Conservation (phyloP, 441 rosid species). For the Arabidopsis hybrid region DNA sequence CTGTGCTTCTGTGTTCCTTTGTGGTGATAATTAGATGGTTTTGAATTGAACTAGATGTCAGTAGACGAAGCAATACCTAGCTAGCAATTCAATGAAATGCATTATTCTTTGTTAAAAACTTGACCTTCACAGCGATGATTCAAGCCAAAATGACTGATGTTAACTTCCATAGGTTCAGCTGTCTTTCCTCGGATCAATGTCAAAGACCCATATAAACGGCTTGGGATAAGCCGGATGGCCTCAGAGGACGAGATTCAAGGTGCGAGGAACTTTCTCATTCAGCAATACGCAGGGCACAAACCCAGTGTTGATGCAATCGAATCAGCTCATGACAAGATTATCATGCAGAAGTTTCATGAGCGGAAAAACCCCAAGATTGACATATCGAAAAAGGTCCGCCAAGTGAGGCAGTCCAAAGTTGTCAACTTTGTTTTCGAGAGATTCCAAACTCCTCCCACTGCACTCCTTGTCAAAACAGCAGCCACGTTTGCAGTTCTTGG, state of each 20-base stretch:
- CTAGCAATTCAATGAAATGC: background rate
- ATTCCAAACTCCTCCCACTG: constrained; percentile 80
- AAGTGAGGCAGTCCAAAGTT: constrained; percentile 73
- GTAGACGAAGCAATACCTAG: background rate
- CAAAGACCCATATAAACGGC: constrained; percentile 87
- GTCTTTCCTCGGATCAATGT: constrained; percentile 86
- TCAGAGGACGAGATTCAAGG: constrained; percentile 95
- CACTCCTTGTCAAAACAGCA: constrained; percentile 68
- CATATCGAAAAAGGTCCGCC: constrained; percentile 73
- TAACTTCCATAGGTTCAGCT: constrained; percentile 52
- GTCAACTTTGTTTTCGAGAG: constrained; percentile 75
- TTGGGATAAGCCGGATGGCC: constrained; percentile 94
- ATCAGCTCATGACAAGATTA: constrained; percentile 91
- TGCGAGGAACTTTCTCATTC: constrained; percentile 88
- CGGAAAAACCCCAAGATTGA: constrained; percentile 88
- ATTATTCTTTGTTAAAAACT: background rate
- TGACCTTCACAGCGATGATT: background rate
- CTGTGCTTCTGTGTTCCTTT: background rate
- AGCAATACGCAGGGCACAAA: constrained; percentile 80
- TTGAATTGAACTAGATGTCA: constrained; percentile 2
- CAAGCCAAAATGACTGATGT: constrained; percentile 16
- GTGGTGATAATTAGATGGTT: constrained; percentile 19
- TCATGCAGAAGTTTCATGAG: constrained; percentile 94
- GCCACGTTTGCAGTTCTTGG: constrained; percentile 75
- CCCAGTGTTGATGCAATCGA: constrained; percentile 95